Base-by-base conservation (phyloP, 2,329 filamentous ascomycete genomes). In the Pezicula neosporulosa region DNA sequence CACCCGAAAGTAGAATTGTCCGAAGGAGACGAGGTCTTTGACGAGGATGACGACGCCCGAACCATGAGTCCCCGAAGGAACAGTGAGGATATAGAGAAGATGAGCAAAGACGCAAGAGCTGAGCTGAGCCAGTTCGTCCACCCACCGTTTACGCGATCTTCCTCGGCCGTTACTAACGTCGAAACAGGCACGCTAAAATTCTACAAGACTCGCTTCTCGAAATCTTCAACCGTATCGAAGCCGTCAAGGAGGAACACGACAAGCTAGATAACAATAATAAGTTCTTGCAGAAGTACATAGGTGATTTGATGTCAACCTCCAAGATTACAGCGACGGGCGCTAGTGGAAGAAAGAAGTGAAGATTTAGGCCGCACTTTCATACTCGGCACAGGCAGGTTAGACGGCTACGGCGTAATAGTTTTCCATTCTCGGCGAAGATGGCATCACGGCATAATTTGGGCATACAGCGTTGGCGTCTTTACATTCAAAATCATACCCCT, bases 251-350 rank as follows among this genome's bases (percentile, higher is more conserved):
- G 61, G 93, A 97, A 67, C 92, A 99, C 67, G 90, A 97, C 73
- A 97, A 96, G 72, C 83, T 99, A 49, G 92, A 97, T 70, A 94
- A 82, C 69, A 92, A 97, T 70, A 99, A 99, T 78, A 93, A 91
- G 65, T 97, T 97, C 66, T 74, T 99, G 44, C 93, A 97, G 70
- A 96, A 96, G 70, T 97, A 97, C 68, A 97, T 97, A 63, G 93
- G 93, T 58, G 93, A 96, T 66, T 78, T 97, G 50, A 97, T 96
- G 82, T 89, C 90, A 60, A 87, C 85, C n/a, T 85, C 82, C 67
- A 87, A 87, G 66, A 87, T 88, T 60, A 87, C 84, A 1, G 77
- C 83, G 16, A 63, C 63, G 7, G 63, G 64, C 21, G 60, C 59
- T 28, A 18, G 18, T 15, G 21, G 21, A 6, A 24, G 48, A 37